Conservation (phyloP, 2,329 filamentous ascomycete genomes). For the Zymoseptoria crescenta region DNA sequence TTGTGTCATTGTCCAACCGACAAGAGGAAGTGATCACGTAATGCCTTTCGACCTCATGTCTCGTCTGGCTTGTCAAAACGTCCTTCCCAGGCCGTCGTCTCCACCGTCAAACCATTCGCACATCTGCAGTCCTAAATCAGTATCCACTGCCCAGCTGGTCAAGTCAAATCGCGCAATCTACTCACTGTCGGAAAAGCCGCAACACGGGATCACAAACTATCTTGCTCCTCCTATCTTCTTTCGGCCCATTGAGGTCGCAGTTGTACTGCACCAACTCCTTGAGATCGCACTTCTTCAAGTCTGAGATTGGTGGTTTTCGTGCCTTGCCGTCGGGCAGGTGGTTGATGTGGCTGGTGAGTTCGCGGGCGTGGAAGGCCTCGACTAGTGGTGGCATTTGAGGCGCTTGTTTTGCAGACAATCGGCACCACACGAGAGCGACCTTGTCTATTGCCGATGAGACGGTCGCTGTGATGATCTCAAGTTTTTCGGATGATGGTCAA, state of each 20-base stretch:
- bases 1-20: too few species aligned
- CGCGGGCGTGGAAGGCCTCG: conserved; percentile 45
- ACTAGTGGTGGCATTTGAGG: conserved; percentile 48
- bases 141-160: neutral
- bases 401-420: neutral
- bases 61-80: conserved; percentile 20
- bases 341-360: conserved; percentile 46
- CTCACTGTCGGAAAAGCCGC: conserved; percentile 52
- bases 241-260: conserved; percentile 46
- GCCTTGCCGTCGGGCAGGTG: conserved; percentile 43
- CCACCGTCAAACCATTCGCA: conserved; percentile 49
- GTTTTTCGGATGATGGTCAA: conserved; percentile 5
- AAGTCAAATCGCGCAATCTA: conserved; percentile 7
- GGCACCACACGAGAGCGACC: neutral
- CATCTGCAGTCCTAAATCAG: conserved; percentile 34
- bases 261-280: conserved; percentile 56
- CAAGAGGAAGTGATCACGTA: neutral
- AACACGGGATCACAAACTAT: conserved; percentile 51
- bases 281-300: conserved; percentile 46
- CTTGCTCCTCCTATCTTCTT: conserved; percentile 33
- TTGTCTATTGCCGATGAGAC: neutral
- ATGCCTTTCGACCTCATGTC: conserved; percentile 5
- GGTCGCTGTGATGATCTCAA: neutral
- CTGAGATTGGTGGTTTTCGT: conserved; percentile 44
- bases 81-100: conserved; percentile 55